These are phyloP conservation scores for Melastoma malabathricum DNA, from an alignment of 345 rosid species.

Conservation along the genomic window DNA sequence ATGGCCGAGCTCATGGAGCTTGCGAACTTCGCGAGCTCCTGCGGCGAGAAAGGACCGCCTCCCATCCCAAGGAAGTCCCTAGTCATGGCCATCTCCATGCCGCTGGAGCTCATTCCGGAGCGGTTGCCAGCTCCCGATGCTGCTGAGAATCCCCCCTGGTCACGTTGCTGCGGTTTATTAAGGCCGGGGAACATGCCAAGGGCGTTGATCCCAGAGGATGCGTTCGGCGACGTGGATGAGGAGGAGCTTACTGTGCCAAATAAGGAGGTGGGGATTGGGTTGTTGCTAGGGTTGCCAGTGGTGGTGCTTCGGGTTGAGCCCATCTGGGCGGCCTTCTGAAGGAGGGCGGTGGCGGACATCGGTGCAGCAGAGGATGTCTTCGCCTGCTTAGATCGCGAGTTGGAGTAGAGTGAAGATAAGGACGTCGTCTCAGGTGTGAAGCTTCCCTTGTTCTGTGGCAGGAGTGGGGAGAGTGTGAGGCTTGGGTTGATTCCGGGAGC, in stretches of 20 bases:
- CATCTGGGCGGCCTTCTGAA: slow-evolving; percentile 92
- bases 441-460: slow-evolving; percentile 11
- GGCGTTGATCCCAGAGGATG: slow-evolving; percentile 10
- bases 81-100: slow-evolving; percentile 15
- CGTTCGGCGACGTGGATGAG: slow-evolving; percentile 26
- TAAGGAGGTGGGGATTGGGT: too few relatives aligned
- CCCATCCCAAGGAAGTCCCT: slow-evolving; percentile 78
- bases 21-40: slow-evolving; percentile 65
- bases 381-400: slow-evolving; percentile 16
- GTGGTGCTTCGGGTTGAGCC: slow-evolving; percentile 77
- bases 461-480: background rate
- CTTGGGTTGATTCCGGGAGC: slow-evolving; percentile 14
- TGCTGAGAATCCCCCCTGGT: too few relatives aligned
- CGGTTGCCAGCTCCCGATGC: too few relatives aligned
- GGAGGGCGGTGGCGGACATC: slow-evolving; percentile 86
- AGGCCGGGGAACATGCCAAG: slow-evolving; percentile 10
- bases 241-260: slow-evolving; percentile 36
- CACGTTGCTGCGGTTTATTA: too few relatives aligned
- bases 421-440: background rate
- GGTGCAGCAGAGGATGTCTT: slow-evolving; percentile 25
- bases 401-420: slow-evolving; percentile 19
- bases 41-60: slow-evolving; percentile 41
- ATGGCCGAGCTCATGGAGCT: slow-evolving; percentile 35
- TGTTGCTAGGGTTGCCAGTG: too few relatives aligned
- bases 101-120: background rate